phyloP scores from a whole-genome alignment of 2,329 filamentous ascomycete species.

The Alternaria dauci region DNA sequence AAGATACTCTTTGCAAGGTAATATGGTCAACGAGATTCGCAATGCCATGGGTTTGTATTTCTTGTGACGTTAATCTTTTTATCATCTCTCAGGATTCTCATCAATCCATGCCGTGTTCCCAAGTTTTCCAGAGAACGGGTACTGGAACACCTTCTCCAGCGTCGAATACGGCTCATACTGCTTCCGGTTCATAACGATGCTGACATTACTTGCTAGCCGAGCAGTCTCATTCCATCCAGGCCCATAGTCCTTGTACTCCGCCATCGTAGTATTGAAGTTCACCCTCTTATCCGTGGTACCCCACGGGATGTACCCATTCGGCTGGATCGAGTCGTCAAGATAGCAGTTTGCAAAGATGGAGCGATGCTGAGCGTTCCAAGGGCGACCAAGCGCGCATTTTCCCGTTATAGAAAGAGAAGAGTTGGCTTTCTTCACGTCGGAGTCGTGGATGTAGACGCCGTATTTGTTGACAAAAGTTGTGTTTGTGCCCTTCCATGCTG shows the following conservation, averaged over 20 bases:
- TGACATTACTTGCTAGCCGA: conserved; percentile 54
- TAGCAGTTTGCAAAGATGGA: conserved; percentile 65
- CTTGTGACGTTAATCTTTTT: rapidly evolving
- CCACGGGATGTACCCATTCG: conserved; percentile 66
- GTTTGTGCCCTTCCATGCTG: conserved; percentile 74
- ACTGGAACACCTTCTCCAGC: conserved; percentile 38
- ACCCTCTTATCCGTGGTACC: conserved; percentile 52
- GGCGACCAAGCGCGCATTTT: conserved; percentile 67
- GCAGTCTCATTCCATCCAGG: conserved; percentile 64
- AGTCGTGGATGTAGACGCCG: conserved; percentile 69
- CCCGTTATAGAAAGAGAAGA: conserved; percentile 49
- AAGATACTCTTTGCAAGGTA: rapidly evolving
- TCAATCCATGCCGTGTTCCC: conserved; percentile 62
- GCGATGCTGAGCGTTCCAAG: conserved; percentile 67
- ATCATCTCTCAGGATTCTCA: conserved; percentile 22
- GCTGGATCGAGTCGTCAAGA: conserved; percentile 63
- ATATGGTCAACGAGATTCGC: neutral
- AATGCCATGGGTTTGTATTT: neutral
- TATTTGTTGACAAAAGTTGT: conserved; percentile 73
- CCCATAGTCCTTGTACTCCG: conserved; percentile 62
- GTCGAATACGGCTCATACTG: conserved; percentile 39
- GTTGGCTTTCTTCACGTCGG: conserved; percentile 65
- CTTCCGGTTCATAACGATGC: conserved; percentile 56
- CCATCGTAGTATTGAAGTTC: conserved; percentile 61
- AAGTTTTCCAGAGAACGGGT: conserved; percentile 51